Evolutionary conservation across 768 basidiomycete species (phyloP).

Genomic region (Mycena alexandri): DNA sequence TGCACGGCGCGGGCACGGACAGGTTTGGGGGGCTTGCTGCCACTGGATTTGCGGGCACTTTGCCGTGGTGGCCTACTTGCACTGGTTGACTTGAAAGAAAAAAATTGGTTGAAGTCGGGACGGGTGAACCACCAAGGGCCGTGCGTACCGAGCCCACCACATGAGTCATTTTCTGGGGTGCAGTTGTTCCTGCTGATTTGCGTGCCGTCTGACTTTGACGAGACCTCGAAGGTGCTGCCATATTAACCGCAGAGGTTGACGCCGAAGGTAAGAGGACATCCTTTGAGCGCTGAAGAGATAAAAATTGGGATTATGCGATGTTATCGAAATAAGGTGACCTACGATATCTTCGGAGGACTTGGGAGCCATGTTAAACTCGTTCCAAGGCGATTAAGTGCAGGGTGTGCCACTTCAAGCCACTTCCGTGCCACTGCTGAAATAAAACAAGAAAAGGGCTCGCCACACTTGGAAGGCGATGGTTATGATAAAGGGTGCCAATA

Average conservation of each 20-base stretch:
- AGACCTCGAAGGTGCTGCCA: neutral
- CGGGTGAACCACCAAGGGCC: neutral
- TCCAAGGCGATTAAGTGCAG: too few relatives aligned
- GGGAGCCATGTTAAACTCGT: conserved; percentile 7
- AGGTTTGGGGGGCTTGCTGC: neutral
- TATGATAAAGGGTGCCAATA: neutral
- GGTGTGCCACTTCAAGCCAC: too few relatives aligned
- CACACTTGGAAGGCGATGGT: too few relatives aligned
- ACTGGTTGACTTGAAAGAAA: conserved; percentile 10
- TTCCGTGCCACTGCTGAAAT: too few relatives aligned
- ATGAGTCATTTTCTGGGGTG: conserved; percentile 8
- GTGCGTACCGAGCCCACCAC: conserved; percentile 15
- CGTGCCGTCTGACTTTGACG: conserved; percentile 28
- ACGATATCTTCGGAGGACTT: neutral
- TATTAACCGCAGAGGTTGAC: neutral
- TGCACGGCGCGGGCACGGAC: neutral
- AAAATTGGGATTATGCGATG: neutral
- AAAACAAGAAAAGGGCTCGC: too few relatives aligned
- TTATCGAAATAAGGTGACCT: neutral
- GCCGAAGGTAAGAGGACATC: conserved; percentile 5
- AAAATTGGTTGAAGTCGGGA: neutral
- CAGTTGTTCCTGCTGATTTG: conserved; percentile 31
- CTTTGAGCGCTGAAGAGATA: conserved; percentile 1
- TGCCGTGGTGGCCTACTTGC: conserved; percentile 4
- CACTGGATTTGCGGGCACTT: conserved; percentile 24